Base-by-base conservation (phyloP, 2,329 filamentous ascomycete genomes). In the Cadophora sp. region DNA sequence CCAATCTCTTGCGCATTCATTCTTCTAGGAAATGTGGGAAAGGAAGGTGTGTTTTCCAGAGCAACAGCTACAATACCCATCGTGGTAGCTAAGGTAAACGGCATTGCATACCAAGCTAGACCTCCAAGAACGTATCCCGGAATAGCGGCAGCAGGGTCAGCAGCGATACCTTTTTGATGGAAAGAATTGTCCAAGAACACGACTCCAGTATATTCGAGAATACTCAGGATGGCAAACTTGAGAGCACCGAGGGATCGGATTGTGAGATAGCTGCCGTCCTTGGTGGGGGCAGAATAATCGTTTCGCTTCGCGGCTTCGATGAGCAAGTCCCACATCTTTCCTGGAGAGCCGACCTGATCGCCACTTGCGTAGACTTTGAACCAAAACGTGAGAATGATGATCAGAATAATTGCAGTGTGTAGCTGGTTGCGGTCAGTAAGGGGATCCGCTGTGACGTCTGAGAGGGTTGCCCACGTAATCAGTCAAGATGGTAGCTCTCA, bases 401-500 rank as follows among this genome's bases (percentile, higher is more conserved):
- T 61, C 29, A 65, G 29, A 55, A 65, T 65, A 8, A 65, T 65
- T 16, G 64, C 64, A 26, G 64, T 65, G 26, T 65, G 64, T 31
- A 65, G 53, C 64, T 65, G 19, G 7, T n/a, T 24, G 4, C 3
- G 16, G n/a, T 60, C 26, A 60, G n/a, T 53, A 8, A 14, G 40
- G 26, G 12, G 12, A 37, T 7, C 3, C 11, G 31, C 31, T 34
- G 11, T 43, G 14, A 43, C n/a, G n/a, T n/a, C n/a, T n/a, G n/a
- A n/a, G n/a, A n/a, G n/a, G n/a, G n/a, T n/a, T n/a, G 50, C 55
- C 50, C 48, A 93, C 86, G 46, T 71, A 71, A 48, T 71, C 70
- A 0, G 93, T 97, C 72, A 95, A 81, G 73, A 96, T 92, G 0
- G 92, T 94, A 0, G 92, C 92, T 79, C 96, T 97, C 79, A 96